phyloP scores from a whole-genome alignment of 1,284 basidiomycete species.

The Trichosporon asahii region DNA sequence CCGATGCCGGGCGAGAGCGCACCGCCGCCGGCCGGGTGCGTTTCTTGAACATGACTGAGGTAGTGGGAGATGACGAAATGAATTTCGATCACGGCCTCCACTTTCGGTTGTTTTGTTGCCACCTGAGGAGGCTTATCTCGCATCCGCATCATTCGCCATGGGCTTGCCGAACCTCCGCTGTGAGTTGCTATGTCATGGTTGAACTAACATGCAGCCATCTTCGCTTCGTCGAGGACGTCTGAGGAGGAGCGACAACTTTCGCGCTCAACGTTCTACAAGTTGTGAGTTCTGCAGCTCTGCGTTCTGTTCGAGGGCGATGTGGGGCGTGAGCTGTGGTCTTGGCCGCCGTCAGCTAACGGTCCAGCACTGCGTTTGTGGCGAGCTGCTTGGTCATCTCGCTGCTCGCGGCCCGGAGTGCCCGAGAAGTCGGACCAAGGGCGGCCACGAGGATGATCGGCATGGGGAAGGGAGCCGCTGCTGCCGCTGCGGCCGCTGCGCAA shows the following conservation, averaged over 20 bases:
- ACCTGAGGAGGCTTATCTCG: background rate
- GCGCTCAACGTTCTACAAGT: slow-evolving; percentile 51
- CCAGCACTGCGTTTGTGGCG: slow-evolving; percentile 50
- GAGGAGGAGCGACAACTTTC: slow-evolving; percentile 51
- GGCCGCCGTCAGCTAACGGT: background rate
- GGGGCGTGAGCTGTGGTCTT: background rate
- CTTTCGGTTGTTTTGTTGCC: background rate
- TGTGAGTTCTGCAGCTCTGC: slow-evolving; percentile 30
- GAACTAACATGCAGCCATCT: slow-evolving; percentile 41
- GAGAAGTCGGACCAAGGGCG: slow-evolving; percentile 38
- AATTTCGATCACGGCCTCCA: background rate
- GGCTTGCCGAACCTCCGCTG: slow-evolving; percentile 49
- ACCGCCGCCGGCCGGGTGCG: slow-evolving; percentile 48
- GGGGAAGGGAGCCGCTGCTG: background rate
- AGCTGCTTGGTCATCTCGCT: slow-evolving; percentile 50
- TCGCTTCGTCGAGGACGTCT: slow-evolving; percentile 51
- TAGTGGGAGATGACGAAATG: background rate
- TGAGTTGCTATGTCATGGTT: slow-evolving; percentile 21
- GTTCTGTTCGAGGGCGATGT: background rate
- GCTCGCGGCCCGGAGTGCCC: slow-evolving; percentile 40
- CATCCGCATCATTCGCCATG: slow-evolving; percentile 26
- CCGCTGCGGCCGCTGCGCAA: background rate
- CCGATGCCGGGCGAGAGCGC: slow-evolving; percentile 34
- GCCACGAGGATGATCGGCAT: slow-evolving; percentile 18
- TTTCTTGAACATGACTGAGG: slow-evolving; percentile 52